Base-by-base conservation (phyloP, 2,329 filamentous ascomycete genomes). In the Claviceps cyperi region DNA sequence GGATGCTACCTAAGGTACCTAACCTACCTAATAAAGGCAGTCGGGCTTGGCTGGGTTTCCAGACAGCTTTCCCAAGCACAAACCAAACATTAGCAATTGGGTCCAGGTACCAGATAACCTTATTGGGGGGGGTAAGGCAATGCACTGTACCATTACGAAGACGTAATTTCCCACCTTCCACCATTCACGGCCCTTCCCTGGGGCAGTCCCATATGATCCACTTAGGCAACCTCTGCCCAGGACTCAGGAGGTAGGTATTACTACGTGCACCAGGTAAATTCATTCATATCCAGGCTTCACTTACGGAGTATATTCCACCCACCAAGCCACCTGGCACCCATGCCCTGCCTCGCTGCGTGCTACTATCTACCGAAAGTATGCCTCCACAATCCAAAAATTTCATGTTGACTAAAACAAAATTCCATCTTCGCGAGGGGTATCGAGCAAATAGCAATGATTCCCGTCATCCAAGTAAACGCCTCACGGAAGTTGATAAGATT, bases 401-500 rank as follows among this genome's bases (percentile, higher is more conserved):
- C 21, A 41, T 19, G 21, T 21, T 2, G 32, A 28, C 41, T 17
- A 48, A 11, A 4, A 28, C 21, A 48, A 51, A 32, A 32, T 32
- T 48, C 11, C 47, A 49, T 40, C 11, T 36, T 49, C 32, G 32
- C 50, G 47, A 57, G 46, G 50, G 53, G 54, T 53, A 55, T 56
- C 50, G 50, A 54, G 50, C 41, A 37, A 47, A 48, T 38, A 43
- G 43, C 48, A 52, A 51, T 49, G 45, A 53, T 51, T 55, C 47
- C 53, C 54, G 50, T 50, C 37, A 46, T 52, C 50, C 53, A 51
- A 52, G 51, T 52, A 46, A 46, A 51, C 43, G 24, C 46, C 40
- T 47, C 43, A 47, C 17, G 15, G 15, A 37, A 24, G 13, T 43
- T 21, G 17, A 11, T 9, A 11, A 21, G 9, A 40, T 19, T 11